Evolutionary conservation across 345 rosid species (phyloP).

Genomic region (Limnanthes douglasii): DNA sequence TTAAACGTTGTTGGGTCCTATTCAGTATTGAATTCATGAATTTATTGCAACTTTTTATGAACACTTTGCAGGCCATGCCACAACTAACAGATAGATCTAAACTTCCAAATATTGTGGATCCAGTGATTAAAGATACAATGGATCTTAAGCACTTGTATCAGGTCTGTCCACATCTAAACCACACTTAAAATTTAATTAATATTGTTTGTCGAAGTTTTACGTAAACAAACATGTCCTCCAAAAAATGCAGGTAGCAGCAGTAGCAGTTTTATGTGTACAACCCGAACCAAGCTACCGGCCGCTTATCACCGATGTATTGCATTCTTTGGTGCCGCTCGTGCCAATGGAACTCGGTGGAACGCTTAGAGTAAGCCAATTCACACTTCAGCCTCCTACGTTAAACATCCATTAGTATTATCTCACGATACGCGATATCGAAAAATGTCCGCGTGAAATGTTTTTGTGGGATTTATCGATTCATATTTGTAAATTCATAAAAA

Average conservation of each 20-base stretch:
- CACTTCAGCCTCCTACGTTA: too few species aligned
- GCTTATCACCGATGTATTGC: slow-evolving; percentile 71
- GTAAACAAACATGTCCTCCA: neutral
- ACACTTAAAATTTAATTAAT: neutral
- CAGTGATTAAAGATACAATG: slow-evolving; percentile 56
- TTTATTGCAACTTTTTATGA: slow-evolving; percentile 6
- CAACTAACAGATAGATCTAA: slow-evolving; percentile 80
- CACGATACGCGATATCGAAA: too few species aligned
- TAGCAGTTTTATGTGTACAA: slow-evolving; percentile 85
- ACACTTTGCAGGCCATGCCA: slow-evolving; percentile 80
- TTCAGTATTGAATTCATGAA: too few species aligned
- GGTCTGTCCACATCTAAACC: slow-evolving; percentile 22
- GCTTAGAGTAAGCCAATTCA: slow-evolving; percentile 19
- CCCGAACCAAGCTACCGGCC: slow-evolving; percentile 93
- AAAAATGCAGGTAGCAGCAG: slow-evolving; percentile 77
- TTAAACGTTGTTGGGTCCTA: too few species aligned
- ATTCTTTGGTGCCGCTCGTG: slow-evolving; percentile 76
- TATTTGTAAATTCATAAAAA: too few species aligned
- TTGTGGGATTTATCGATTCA: too few species aligned
- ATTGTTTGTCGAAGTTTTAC: too few species aligned
- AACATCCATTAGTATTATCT: too few species aligned
- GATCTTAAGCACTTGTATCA: slow-evolving; percentile 84
- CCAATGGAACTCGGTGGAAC: slow-evolving; percentile 87
- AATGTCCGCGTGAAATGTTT: too few species aligned
- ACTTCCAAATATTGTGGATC: slow-evolving; percentile 79